Evolutionary conservation across 495 filamentous ascomycete genomes (phyloP), one percentile per base, ranked within the genome.

Genomic region (Xylaria grammica): DNA sequence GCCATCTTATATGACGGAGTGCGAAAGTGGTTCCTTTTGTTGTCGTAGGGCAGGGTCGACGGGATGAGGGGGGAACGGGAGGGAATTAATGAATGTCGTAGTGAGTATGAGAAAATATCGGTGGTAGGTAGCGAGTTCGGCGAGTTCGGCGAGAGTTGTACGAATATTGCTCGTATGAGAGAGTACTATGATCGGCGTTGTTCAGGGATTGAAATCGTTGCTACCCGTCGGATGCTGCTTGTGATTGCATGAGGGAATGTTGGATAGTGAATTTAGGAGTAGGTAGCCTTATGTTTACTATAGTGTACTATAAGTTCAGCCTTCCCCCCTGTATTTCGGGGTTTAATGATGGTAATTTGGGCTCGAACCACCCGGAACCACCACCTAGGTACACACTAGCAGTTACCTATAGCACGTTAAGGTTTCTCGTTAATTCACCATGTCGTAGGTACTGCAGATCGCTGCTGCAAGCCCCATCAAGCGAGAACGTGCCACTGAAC

Each of bases 1-100:
- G 74, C 70, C 73, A 77, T 77, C 38, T 74, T 68, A 65, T 40
- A 65, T 30, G 19, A 54, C 45, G 38, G 36, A 20, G n/a, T 36
- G 19, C 40, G 29, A 9, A 29, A 27, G 38, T 7, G 13, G 42
- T 24, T 61, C 32, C 26, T 40, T 17, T 52, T 13, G 57, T 60
- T 6, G 54, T 29, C 26, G 59, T 13, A n/a, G 24, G 9, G 2
- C 19, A n/a, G 11, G 45, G 30, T 44, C 6, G 45, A 22, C 10
- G 15, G 4, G 19, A 22, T 48, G 56, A 60, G 56, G 40, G 56
- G 27, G n/a, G 34, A 60, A 15, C 15, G 40, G 17, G 7, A 45
- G 27, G 3, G 36, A 11, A 30, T 0, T 17, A 1, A 45, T 45
- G 17, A 58, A 30, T 44, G 26, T 45, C 24, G 54, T 38, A 29